A percentile compares a stretch with the other conserved stretches of the same genome.
Evolutionary conservation across 164 flowering plant genomes (phyloP).

Genomic region (Paratinospora sagittata): DNA sequence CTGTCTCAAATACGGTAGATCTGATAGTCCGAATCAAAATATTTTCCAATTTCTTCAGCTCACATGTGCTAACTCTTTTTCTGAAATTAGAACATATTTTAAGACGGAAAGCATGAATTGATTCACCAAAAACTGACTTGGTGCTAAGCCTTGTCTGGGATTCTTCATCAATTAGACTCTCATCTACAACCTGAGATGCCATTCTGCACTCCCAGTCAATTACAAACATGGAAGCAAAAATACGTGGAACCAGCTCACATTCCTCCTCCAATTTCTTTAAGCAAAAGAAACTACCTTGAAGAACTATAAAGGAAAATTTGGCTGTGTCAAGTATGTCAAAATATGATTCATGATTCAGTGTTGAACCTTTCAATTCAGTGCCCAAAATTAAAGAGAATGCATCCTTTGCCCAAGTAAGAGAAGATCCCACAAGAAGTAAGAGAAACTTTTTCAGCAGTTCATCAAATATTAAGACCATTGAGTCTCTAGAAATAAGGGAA

Average conservation of each 20-base stretch:
- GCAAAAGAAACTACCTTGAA: conserved; percentile 56
- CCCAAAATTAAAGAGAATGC: conserved; percentile 28
- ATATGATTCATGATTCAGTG: conserved; percentile 19
- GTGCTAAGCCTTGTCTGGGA: conserved; percentile 11
- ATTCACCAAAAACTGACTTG: conserved; percentile 39
- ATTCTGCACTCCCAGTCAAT: conserved; percentile 66
- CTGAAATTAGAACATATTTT: conserved; percentile 39
- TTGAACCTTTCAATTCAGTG: conserved; percentile 15
- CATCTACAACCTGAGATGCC: conserved; percentile 16
- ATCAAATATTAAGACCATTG: conserved; percentile 37
- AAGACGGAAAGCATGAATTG: conserved; percentile 34
- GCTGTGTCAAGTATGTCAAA: conserved; percentile 39
- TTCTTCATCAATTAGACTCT: conserved; percentile 20
- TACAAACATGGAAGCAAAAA: conserved; percentile 51
- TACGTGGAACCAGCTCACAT: conserved; percentile 38
- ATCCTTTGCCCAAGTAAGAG: conserved; percentile 52
- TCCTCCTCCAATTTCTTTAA: conserved; percentile 32
- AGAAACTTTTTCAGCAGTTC: conserved; percentile 41
- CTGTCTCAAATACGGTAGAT: conserved; percentile 41
- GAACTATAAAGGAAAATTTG: conserved; percentile 59
- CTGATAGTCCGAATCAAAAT: conserved; percentile 50
- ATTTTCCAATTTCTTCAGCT: conserved; percentile 26
- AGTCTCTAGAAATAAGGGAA: conserved; percentile 49
- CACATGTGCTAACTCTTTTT: conserved; percentile 28
- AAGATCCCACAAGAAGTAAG: conserved; percentile 43